These are phyloP conservation scores for Penicillium sp. DNA, from an alignment of 2,329 filamentous ascomycete genomes.

Conservation along the genomic window DNA sequence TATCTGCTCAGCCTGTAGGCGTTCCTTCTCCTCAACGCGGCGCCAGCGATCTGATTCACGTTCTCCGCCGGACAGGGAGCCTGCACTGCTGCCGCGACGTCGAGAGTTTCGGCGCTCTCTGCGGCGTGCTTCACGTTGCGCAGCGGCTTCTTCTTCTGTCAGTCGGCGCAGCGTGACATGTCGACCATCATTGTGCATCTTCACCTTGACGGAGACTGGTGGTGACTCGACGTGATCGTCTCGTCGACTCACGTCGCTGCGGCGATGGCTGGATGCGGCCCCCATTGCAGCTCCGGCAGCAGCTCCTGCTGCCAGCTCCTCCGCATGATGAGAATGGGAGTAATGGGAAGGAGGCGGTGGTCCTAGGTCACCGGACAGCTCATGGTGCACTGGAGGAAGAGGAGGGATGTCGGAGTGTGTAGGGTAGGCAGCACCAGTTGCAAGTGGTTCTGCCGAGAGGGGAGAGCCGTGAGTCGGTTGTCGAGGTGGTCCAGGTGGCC, in stretches of 20 bases:
- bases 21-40: constrained; percentile 50
- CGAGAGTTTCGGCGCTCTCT: constrained; percentile 44
- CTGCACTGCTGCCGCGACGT: constrained; percentile 41
- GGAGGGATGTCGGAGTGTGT: constrained; percentile 38
- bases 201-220: constrained; percentile 64
- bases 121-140: constrained; percentile 56
- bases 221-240: constrained; percentile 51
- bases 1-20: constrained; percentile 47
- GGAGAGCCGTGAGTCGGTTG: constrained; percentile 33
- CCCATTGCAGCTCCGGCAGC: constrained; percentile 34
- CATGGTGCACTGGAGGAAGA: constrained; percentile 41
- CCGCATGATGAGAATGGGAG: constrained; percentile 14
- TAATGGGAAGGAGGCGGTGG: constrained; percentile 19
- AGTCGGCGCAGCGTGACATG: constrained; percentile 62
- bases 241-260: constrained; percentile 31
- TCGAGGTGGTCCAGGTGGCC: constrained; percentile 23
- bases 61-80: constrained; percentile 42
- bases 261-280: constrained; percentile 30
- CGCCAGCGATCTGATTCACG: constrained; percentile 46
- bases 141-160: constrained; percentile 62
- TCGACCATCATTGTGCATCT: constrained; percentile 63
- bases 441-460: constrained; percentile 31
- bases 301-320: constrained; percentile 31
- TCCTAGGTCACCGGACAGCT: constrained; percentile 34
- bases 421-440: constrained; percentile 31